Evolutionary conservation across 371 early-diverging fungal species (phyloP).

Genomic region (Nosema muscidifuracis): DNA sequence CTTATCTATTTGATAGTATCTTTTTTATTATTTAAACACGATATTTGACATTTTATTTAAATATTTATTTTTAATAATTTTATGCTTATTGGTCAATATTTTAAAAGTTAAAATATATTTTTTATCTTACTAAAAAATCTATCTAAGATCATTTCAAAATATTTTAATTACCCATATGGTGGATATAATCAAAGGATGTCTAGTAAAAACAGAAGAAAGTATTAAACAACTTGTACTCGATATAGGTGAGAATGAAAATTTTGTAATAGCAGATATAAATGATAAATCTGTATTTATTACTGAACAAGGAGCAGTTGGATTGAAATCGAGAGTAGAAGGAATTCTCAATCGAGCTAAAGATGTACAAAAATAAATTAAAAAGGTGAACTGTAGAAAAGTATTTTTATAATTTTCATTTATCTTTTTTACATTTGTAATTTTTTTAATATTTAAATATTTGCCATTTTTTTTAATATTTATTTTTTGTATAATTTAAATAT

Average conservation of each 20-base stretch:
- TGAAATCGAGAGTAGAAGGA: constrained; percentile 54
- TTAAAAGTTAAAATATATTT: too few relatives aligned
- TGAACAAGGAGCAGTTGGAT: constrained; percentile 38
- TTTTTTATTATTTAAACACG: too few relatives aligned
- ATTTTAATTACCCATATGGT: constrained; percentile 55
- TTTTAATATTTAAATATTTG: too few relatives aligned
- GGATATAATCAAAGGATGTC: constrained; percentile 55
- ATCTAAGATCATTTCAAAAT: too few relatives aligned
- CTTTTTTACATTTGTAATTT: background rate
- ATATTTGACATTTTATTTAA: too few relatives aligned
- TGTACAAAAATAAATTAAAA: constrained; percentile 1
- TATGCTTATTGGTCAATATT: too few relatives aligned
- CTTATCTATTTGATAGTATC: too few relatives aligned
- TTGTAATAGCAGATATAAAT: constrained; percentile 61
- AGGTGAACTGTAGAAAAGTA: background rate
- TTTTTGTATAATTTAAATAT: too few relatives aligned
- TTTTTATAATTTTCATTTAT: too few relatives aligned
- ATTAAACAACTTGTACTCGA: constrained; percentile 60
- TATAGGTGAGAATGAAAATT: constrained; percentile 59
- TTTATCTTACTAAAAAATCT: too few relatives aligned
- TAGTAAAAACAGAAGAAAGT: constrained; percentile 61
- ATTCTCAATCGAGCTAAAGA: constrained; percentile 48
- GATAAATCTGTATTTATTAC: constrained; percentile 59
- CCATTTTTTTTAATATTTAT: background rate
- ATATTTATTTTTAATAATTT: too few relatives aligned